Base-by-base conservation (phyloP, 2,329 filamentous ascomycete species). In the Aspergillus flavus region DNA sequence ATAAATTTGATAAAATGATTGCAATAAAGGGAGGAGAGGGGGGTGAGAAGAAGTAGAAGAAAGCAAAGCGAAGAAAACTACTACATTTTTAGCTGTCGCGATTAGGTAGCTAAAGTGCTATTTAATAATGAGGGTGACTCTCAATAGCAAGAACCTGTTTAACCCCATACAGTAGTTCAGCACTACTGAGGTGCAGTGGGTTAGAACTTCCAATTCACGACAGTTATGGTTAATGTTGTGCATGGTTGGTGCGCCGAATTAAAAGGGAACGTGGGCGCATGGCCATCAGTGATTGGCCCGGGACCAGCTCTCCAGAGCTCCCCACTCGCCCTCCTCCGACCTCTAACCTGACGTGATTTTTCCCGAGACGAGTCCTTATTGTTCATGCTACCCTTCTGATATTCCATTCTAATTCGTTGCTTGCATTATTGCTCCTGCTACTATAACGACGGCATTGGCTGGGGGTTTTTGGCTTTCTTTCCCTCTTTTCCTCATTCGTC, bases 231-330 rank as follows among this genome's bases (percentile, higher is more conserved):
- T 30, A 28, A 28, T 46, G 43, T 26, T 46, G 21, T n/a, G 26
- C 26, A 52, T 14, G 62, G 43, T 48, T 54, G 45, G 57, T 21
- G 45, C 45, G n/a, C 43, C 23, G 11, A 26, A 48, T 6, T 16
- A 6, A 34, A 50, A 12, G 34, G 43, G 59, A 69, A 69, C 68
- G 68, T 69, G 68, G 68, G 68, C 57, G 32, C 23, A 56, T 61
- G 55, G 32, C 26, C 48, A 23, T 21, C n/a, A 9, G 3, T 67
- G 55, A 67, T 69, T 69, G 66, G 68, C 3, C 59, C 62, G 65
- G 63, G 63, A 34, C 45, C 61, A 68, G 63, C 66, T 68, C 56
- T 48, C 61, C 62, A 64, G 59, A 66, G 65, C 62, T 68, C 65
- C 30, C 68, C 65, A 64, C 63, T 62, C 62, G 21, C 52, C 45